phyloP scores from a whole-genome alignment of 2,329 filamentous ascomycete genomes.

The Chaetomiaceae sp. region DNA sequence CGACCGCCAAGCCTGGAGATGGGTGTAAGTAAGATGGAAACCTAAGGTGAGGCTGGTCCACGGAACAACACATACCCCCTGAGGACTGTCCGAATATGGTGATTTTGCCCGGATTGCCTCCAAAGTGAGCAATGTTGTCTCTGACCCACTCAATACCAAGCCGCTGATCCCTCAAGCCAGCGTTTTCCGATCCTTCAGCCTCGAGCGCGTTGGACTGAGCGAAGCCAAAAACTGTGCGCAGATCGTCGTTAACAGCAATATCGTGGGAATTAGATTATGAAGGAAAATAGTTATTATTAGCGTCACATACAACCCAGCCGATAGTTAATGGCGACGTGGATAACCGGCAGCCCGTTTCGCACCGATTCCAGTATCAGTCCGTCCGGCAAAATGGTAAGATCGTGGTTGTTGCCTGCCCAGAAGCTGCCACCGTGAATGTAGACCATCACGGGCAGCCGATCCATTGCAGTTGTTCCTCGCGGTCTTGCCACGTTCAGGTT shows the following conservation, averaged over 20 bases:
- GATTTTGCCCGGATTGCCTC: slow-evolving; percentile 24
- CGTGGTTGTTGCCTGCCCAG: slow-evolving; percentile 1
- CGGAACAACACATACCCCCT: not conserved
- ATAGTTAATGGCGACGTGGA: slow-evolving; percentile 18
- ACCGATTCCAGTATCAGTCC: not conserved
- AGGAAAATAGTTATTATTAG: no score
- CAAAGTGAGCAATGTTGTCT: slow-evolving; percentile 26
- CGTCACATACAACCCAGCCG: no score
- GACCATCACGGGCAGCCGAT: slow-evolving; percentile 3
- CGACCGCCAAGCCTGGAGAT: slow-evolving; percentile 1
- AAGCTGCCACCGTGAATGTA: slow-evolving; percentile 7
- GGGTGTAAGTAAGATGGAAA: not conserved
- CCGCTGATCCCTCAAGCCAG: slow-evolving; percentile 24
- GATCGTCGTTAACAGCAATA: no score
- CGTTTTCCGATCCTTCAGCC: slow-evolving; percentile 26
- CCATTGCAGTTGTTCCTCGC: not conserved
- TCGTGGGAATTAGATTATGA: no score
- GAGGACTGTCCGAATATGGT: slow-evolving; percentile 8
- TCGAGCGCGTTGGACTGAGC: slow-evolving; percentile 22
- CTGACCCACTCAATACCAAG: slow-evolving; percentile 26
- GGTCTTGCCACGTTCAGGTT: slow-evolving; percentile 1
- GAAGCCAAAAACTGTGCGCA: slow-evolving; percentile 32
- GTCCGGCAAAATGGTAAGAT: slow-evolving; percentile 5
- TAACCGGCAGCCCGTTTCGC: not conserved
- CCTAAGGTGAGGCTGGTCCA: no score